Conservation (phyloP, 441 rosid genomes). For the Jatropha podagrica region DNA sequence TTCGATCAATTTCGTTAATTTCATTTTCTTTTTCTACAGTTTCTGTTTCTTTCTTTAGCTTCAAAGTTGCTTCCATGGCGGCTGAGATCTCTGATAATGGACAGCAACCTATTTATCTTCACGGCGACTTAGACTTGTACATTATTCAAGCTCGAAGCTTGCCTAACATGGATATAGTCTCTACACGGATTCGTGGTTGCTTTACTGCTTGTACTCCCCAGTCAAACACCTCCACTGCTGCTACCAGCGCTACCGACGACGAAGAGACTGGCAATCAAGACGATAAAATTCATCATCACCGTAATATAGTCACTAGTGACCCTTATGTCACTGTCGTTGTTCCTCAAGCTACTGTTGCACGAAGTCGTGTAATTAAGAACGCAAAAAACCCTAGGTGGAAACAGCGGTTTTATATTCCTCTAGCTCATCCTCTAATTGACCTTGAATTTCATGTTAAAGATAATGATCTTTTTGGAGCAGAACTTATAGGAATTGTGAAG, state of each 20-base stretch:
- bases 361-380: conserved; percentile 71
- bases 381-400: conserved; percentile 64
- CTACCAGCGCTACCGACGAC: neutral
- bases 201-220: conserved; percentile 40
- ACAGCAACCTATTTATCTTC: conserved; percentile 38
- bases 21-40: neutral
- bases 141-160: conserved; percentile 60
- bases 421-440: conserved; percentile 63
- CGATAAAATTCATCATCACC: conserved; percentile 31
- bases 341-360: conserved; percentile 81
- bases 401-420: conserved; percentile 55
- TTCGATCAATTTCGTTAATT: neutral
- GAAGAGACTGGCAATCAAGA: conserved; percentile 19
- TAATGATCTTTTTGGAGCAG: conserved; percentile 74
- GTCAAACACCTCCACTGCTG: conserved; percentile 8
- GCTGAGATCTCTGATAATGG: neutral
- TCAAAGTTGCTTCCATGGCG: conserved; percentile 16
- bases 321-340: conserved; percentile 80
- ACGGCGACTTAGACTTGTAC: conserved; percentile 78
- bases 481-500: conserved; percentile 58
- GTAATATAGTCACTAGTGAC: conserved; percentile 65
- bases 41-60: neutral
- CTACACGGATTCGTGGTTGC: conserved; percentile 48
- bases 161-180: conserved; percentile 80
- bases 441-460: conserved; percentile 85